phyloP scores from a whole-genome alignment of 2,329 filamentous ascomycete genomes.

The Geosmithia putterillii region DNA sequence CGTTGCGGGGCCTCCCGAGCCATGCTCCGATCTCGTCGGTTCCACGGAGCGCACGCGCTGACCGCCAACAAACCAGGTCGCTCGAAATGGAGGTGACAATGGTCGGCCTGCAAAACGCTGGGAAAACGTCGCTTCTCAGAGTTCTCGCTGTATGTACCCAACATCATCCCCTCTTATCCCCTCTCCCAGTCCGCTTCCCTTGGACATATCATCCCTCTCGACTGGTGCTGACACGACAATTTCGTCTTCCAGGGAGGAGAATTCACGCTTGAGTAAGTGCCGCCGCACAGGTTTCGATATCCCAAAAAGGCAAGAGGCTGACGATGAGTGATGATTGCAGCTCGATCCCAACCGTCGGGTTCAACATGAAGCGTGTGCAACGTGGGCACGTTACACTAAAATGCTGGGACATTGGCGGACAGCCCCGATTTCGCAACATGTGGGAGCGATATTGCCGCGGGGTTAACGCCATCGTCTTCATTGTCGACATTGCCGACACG shows the following conservation, averaged over 20 bases:
- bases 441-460: slow-evolving; percentile 98
- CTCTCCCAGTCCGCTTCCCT: neutral
- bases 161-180: neutral
- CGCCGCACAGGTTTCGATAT: neutral
- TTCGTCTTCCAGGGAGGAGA: slow-evolving; percentile 69
- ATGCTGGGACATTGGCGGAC: slow-evolving; percentile 97
- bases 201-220: neutral
- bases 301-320: neutral
- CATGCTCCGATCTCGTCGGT: neutral
- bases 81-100: slow-evolving; percentile 99
- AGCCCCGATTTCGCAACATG: slow-evolving; percentile 95
- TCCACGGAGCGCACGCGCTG: neutral
- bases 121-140: slow-evolving; percentile 88
- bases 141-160: slow-evolving; percentile 74
- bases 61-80: slow-evolving; percentile 40
- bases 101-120: slow-evolving; percentile 95
- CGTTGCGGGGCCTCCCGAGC: neutral
- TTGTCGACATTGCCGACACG: slow-evolving; percentile 88
- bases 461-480: slow-evolving; percentile 96
- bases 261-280: slow-evolving; percentile 90
- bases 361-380: slow-evolving; percentile 98
- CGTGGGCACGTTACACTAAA: slow-evolving; percentile 97
- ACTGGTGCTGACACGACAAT: slow-evolving; percentile 6
- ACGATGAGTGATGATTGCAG: slow-evolving; percentile 37
- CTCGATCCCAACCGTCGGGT: slow-evolving; percentile 95